A percentile compares a stretch with the other conserved stretches of the same genome.
Conservation (phyloP, 495 filamentous ascomycete species). For the Penicillium pancosmium region DNA sequence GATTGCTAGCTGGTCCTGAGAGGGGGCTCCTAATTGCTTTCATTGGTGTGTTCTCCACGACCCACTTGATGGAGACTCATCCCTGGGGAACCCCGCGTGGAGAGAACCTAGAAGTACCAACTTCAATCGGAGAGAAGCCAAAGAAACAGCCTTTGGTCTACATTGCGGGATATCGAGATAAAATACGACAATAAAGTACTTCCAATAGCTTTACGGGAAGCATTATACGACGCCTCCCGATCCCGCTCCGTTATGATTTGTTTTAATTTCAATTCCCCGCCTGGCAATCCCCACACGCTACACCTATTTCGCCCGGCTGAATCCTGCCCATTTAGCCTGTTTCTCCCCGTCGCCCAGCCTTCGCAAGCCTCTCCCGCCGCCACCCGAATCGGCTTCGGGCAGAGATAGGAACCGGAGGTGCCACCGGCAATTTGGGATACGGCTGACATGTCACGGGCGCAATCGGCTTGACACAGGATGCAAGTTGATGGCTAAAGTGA, state of each 20-base stretch:
- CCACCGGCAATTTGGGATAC: not conserved
- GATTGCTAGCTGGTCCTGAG: not conserved
- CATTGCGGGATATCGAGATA: too few relatives aligned
- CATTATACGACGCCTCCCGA: not conserved
- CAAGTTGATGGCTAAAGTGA: not conserved
- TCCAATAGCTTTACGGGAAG: not conserved
- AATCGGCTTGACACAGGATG: not conserved
- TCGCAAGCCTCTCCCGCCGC: constrained; percentile 3
- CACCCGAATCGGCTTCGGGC: constrained; percentile 8
- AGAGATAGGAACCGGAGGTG: not conserved
- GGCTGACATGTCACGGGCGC: too few relatives aligned
- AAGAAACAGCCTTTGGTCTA: too few relatives aligned
- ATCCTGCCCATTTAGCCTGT: not conserved
- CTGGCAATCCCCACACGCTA: not conserved
- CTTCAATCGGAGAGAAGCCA: not conserved
- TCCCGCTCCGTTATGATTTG: not conserved
- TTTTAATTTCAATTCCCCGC: not conserved
- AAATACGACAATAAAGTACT: too few relatives aligned
- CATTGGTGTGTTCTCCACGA: not conserved
- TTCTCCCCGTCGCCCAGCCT: not conserved
- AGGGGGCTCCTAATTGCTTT: not conserved
- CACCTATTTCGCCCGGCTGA: not conserved
- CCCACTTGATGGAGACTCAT: not conserved
- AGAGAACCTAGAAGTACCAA: not conserved
- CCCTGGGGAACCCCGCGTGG: constrained; percentile 3